Evolutionary conservation across 2,329 filamentous ascomycete genomes (phyloP).

Genomic region (Ophiostoma montium): DNA sequence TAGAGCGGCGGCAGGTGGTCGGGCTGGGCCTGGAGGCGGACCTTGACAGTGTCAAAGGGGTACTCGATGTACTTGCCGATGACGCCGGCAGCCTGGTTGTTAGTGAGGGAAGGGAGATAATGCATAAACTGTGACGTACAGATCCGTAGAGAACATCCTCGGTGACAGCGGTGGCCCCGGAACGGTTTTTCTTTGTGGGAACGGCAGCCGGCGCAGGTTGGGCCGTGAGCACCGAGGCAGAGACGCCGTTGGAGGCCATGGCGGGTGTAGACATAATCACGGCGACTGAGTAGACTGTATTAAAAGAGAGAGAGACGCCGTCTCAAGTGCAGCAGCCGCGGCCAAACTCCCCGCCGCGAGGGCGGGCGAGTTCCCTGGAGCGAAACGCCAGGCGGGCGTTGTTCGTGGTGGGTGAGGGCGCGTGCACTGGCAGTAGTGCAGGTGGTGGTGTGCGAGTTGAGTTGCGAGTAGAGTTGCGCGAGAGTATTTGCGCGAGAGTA

Average conservation of each 20-base stretch:
- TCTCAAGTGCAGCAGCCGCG: not conserved
- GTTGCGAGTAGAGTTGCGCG: too few relatives aligned
- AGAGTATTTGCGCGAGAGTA: too few relatives aligned
- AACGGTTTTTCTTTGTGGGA: constrained; percentile 21
- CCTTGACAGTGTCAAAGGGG: constrained; percentile 96
- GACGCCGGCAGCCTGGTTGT: constrained; percentile 57
- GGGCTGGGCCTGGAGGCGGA: constrained; percentile 90
- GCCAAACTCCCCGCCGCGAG: constrained; percentile 10
- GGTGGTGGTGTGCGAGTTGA: not conserved
- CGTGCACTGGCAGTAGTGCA: not conserved
- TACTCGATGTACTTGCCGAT: constrained; percentile 96
- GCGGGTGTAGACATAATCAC: constrained; percentile 3
- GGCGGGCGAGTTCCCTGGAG: constrained; percentile 9
- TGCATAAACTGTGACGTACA: constrained; percentile 38
- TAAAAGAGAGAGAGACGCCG: not conserved
- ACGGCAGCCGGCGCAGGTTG: not conserved
- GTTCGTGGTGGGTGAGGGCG: not conserved
- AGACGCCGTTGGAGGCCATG: not conserved
- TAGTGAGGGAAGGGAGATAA: not conserved
- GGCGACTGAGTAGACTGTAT: not conserved
- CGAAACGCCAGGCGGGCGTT: constrained; percentile 1
- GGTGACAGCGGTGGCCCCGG: constrained; percentile 48
- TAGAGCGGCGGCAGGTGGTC: constrained; percentile 71
- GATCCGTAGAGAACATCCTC: constrained; percentile 87
- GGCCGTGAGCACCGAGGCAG: not conserved